Evolutionary conservation across 169 alveolate species (phyloP).

Genomic region (Cryptosporidium canis): DNA sequence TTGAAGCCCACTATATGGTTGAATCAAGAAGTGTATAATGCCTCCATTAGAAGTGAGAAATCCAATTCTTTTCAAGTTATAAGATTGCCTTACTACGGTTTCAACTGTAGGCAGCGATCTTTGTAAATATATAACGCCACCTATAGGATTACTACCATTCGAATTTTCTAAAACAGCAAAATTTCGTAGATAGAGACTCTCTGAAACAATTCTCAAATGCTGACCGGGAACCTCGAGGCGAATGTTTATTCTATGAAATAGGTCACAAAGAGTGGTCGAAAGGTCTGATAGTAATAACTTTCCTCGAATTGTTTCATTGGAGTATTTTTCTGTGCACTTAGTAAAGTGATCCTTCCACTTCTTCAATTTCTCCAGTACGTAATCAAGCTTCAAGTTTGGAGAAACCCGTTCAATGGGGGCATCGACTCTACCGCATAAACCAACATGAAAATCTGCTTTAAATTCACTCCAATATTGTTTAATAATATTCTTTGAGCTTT

Average conservation of each 20-base stretch:
- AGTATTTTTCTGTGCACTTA: constrained; percentile 56
- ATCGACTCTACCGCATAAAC: not conserved
- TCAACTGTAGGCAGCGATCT: constrained; percentile 70
- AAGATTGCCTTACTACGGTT: constrained; percentile 73
- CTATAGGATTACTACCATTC: constrained; percentile 55
- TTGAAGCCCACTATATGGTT: constrained; percentile 78
- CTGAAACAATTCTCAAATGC: constrained; percentile 70
- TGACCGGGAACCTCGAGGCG: constrained; percentile 79
- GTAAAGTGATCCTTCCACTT: constrained; percentile 78
- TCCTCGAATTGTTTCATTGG: constrained; percentile 33
- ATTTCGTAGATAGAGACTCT: constrained; percentile 58
- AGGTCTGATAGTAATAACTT: constrained; percentile 72
- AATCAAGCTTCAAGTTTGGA: constrained; percentile 52
- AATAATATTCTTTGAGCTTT: constrained; percentile 73
- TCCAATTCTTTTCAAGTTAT: constrained; percentile 76
- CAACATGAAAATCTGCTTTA: constrained; percentile 66
- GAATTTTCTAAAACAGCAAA: constrained; percentile 67
- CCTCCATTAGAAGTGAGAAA: constrained; percentile 75
- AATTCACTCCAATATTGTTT: constrained; percentile 73
- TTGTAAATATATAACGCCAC: constrained; percentile 73
- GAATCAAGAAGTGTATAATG: constrained; percentile 75
- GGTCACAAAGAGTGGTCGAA: constrained; percentile 76
- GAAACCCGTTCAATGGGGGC: constrained; percentile 52
- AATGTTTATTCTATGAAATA: constrained; percentile 74
- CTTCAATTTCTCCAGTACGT: constrained; percentile 75